Evolutionary conservation across 495 filamentous ascomycete species (phyloP).

Genomic region (Podospora tetraspora): DNA sequence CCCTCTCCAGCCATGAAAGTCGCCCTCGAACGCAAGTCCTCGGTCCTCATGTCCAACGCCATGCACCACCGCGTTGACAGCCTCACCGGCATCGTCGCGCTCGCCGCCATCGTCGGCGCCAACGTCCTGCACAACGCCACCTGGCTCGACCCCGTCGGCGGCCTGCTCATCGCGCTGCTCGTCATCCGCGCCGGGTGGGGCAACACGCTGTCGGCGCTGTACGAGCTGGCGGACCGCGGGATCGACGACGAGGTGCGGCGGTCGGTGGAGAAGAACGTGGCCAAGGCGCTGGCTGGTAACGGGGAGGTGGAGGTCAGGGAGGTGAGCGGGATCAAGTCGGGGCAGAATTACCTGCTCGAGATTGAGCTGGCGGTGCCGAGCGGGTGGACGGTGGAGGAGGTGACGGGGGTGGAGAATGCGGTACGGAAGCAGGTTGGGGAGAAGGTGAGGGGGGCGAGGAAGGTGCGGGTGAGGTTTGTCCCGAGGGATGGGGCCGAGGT

Average conservation of each 20-base stretch:
- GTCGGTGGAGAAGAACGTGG: conserved; percentile 59
- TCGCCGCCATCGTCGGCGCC: conserved; percentile 81
- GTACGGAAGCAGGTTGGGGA: conserved; percentile 64
- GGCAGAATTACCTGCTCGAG: conserved; percentile 91
- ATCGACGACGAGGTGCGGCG: conserved; percentile 76
- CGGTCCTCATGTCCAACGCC: conserved; percentile 94
- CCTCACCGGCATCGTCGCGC: conserved; percentile 85
- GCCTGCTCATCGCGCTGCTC: conserved; percentile 83
- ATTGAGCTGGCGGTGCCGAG: conserved; percentile 74
- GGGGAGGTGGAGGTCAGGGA: conserved; percentile 57
- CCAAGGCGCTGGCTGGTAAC: conserved; percentile 47
- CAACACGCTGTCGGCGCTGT: conserved; percentile 74
- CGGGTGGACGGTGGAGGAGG: conserved; percentile 63
- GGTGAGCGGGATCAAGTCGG: conserved; percentile 83
- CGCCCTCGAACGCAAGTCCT: conserved; percentile 87
- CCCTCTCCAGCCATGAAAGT: conserved; percentile 77
- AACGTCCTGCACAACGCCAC: conserved; percentile 75
- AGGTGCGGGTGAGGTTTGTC: conserved; percentile 76
- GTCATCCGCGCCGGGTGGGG: conserved; percentile 85
- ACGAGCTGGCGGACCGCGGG: conserved; percentile 84
- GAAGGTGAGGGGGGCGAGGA: conserved; percentile 74
- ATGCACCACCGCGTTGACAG: conserved; percentile 95
- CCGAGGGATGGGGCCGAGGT: conserved; percentile 48
- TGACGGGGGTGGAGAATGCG: conserved; percentile 61
- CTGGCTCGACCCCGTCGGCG: conserved; percentile 95